Percentiles rank a stretch among this genome's conserved stretches.
phyloP scores from a whole-genome alignment of 2,329 filamentous ascomycete species.

The Xylaria sp. region DNA sequence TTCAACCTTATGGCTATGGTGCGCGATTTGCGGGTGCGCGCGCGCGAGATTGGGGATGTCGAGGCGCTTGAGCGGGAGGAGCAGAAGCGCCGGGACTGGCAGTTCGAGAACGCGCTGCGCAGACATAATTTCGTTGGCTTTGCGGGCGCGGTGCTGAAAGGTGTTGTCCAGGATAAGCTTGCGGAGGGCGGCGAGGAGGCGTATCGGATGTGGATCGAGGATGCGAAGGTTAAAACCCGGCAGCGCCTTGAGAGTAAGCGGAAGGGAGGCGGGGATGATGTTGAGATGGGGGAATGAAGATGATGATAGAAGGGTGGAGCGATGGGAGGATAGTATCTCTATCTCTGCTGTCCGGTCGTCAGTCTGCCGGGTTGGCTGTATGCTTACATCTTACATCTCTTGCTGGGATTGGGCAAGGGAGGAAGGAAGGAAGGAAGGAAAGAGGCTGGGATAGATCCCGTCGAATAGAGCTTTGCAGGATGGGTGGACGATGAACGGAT shows the following conservation, averaged over 20 bases:
- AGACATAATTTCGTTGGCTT: conserved; percentile 98
- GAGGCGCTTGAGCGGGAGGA: conserved; percentile 84
- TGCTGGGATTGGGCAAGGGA: background rate
- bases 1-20: conserved; percentile 97
- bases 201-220: conserved; percentile 79
- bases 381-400: background rate
- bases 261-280: conserved; percentile 53
- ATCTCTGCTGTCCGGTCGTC: background rate
- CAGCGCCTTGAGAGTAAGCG: conserved; percentile 54
- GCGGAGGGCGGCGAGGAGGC: conserved; percentile 69
- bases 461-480: conserved; percentile 9
- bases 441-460: conserved; percentile 9
- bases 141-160: conserved; percentile 88
- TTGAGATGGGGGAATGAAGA: conserved; percentile 55
- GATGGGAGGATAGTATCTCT: background rate
- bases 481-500: background rate
- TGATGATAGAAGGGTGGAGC: too few species aligned
- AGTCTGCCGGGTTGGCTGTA: too few species aligned
- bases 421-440: background rate
- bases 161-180: conserved; percentile 81
- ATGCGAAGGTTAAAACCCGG: conserved; percentile 69
- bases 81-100: conserved; percentile 85
- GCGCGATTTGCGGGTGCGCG: conserved; percentile 80
- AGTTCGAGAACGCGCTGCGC: conserved; percentile 92
- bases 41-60: conserved; percentile 82